These are phyloP conservation scores for Kodamaea sp. DNA, from an alignment of 1,139 yeast genomes.

Conservation along the genomic window DNA sequence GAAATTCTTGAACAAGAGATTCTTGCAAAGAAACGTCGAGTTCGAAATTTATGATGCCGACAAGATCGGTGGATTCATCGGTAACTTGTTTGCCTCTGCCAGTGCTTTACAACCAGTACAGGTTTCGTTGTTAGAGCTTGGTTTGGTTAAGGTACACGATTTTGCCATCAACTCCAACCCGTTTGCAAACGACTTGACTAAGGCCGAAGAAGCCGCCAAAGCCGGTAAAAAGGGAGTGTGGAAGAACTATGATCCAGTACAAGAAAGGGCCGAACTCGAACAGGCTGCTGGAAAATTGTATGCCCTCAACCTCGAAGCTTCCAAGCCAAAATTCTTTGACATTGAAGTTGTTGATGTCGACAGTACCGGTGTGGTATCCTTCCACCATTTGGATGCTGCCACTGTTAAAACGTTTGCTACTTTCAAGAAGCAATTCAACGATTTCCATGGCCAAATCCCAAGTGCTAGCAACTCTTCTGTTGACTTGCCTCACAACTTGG, in stretches of 20 bases:
- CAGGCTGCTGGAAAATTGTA: constrained; percentile 23
- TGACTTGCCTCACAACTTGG: constrained; percentile 51
- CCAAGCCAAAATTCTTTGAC: constrained; percentile 58
- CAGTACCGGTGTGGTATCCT: constrained; percentile 51
- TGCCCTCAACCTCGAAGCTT: constrained; percentile 26
- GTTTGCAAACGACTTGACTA: constrained; percentile 50
- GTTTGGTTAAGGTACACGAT: constrained; percentile 66
- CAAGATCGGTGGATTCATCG: constrained; percentile 80
- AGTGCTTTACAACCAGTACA: constrained; percentile 56
- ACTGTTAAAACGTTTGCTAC: constrained; percentile 35
- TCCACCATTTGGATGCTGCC: constrained; percentile 47
- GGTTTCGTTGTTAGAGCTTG: constrained; percentile 59
- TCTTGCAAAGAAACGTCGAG: constrained; percentile 72
- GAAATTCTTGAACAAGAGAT: constrained; percentile 53
- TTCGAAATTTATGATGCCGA: constrained; percentile 71
- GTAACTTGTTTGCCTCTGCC: constrained; percentile 60
- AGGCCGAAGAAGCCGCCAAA: constrained; percentile 67
- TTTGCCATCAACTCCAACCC: constrained; percentile 63
- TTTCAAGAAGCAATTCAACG: constrained; percentile 50
- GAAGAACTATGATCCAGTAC: constrained; percentile 53
- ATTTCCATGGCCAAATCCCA: constrained; percentile 42
- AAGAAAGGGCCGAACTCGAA: constrained; percentile 24
- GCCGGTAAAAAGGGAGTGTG: constrained; percentile 61
- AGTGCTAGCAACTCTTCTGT: constrained; percentile 38
- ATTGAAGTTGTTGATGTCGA: constrained; percentile 59